phyloP scores from a whole-genome alignment of 345 rosid genomes.

The Corchorus olitorius region DNA sequence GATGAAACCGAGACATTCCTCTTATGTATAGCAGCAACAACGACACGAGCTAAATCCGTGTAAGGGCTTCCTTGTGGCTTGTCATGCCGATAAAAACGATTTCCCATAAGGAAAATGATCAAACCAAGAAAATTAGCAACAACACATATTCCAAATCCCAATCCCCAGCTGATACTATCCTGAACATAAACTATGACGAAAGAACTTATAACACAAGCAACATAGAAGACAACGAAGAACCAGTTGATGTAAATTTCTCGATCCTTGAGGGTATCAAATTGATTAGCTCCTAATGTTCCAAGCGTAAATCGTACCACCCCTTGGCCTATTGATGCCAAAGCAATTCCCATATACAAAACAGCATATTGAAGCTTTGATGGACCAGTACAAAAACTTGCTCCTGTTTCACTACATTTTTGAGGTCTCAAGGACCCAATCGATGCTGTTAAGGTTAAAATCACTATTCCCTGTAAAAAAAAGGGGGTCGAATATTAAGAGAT shows the following conservation, averaged over 20 bases:
- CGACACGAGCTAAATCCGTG: constrained; percentile 18
- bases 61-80: constrained; percentile 30
- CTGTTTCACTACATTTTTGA: constrained; percentile 10
- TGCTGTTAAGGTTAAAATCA: constrained; percentile 21
- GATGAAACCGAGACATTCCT: constrained; percentile 10
- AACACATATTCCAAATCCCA: constrained; percentile 29
- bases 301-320: constrained; percentile 29
- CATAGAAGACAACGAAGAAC: constrained; percentile 21
- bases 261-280: constrained; percentile 21
- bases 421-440: constrained; percentile 18
- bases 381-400: not conserved
- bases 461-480: constrained; percentile 24
- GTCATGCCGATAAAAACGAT: constrained; percentile 14
- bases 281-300: constrained; percentile 34
- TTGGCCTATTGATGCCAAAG: constrained; percentile 23
- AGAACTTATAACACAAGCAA: constrained; percentile 2
- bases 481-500: not conserved
- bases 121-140: constrained; percentile 19
- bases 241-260: constrained; percentile 29
- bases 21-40: constrained; percentile 27
- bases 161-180: constrained; percentile 31
- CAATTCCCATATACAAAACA: not conserved
- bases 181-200: constrained; percentile 24
- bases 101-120: constrained; percentile 17
- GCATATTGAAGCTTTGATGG: constrained; percentile 26